A percentile compares a stretch with the other conserved stretches of the same genome.
phyloP scores from a whole-genome alignment of 768 basidiomycete genomes.

The Neoboletus subvelutipes region DNA sequence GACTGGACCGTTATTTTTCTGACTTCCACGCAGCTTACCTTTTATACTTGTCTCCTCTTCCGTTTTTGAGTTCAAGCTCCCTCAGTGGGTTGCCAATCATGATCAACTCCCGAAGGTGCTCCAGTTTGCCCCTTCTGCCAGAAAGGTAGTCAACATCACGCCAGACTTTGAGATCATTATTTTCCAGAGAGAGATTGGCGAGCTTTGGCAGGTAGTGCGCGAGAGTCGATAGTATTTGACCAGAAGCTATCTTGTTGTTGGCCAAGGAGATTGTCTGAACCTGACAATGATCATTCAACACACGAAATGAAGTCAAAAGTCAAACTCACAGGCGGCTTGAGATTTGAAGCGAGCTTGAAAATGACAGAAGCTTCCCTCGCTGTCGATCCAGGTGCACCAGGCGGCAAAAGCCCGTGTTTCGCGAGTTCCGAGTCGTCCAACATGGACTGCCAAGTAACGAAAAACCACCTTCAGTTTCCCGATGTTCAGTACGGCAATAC shows the following conservation, averaged over 20 bases:
- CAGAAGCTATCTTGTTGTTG: constrained; percentile 65
- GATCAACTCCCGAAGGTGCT: constrained; percentile 69
- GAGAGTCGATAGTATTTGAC: constrained; percentile 59
- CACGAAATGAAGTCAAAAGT: neutral
- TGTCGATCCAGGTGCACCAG: constrained; percentile 64
- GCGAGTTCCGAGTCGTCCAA: constrained; percentile 73
- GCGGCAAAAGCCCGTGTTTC: constrained; percentile 67
- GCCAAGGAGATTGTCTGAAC: constrained; percentile 84
- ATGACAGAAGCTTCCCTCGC: constrained; percentile 75
- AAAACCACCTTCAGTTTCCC: constrained; percentile 1
- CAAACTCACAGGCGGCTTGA: constrained; percentile 65
- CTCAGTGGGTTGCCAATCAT: constrained; percentile 75
- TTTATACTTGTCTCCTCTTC: constrained; percentile 62
- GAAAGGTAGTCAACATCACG: constrained; percentile 70
- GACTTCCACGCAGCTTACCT: constrained; percentile 44
- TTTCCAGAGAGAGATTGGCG: constrained; percentile 75
- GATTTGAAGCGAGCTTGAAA: constrained; percentile 80
- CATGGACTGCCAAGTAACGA: constrained; percentile 56
- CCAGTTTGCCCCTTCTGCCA: constrained; percentile 54
- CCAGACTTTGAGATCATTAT: constrained; percentile 68
- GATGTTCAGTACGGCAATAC: neutral
- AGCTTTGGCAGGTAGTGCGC: constrained; percentile 76
- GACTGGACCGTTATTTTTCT: neutral
- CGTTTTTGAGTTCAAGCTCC: constrained; percentile 55
- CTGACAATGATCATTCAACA: constrained; percentile 33